Base-by-base conservation (phyloP, 768 basidiomycete genomes). In the Amanita subjunquillea region DNA sequence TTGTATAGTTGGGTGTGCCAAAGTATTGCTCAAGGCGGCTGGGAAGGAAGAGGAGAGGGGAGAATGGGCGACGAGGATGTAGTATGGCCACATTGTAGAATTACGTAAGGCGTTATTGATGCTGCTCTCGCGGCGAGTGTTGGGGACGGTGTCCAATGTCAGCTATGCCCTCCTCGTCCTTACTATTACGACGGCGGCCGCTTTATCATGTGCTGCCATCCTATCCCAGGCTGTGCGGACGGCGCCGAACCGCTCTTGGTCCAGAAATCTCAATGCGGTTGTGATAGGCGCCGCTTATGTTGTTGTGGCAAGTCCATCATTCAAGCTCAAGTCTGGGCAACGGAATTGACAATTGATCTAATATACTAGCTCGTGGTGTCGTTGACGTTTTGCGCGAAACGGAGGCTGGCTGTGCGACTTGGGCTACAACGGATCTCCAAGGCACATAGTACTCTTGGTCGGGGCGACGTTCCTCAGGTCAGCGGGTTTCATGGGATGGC, bases 161-260 rank as follows among this genome's bases (percentile, higher is more conserved):
- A 72, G 72, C 56, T 85, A 87, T 71, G 69, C 64, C 27, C 57
- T 79, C 39, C 67, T 84, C 25, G 65, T 80, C 7, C 62, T 82
- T 36, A 53, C 75, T 39, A 72, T 75, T 4, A 67, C 73, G 22
- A 75, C 78, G 40, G 76, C 81, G 42, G 68, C 77, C 36, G 78
- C 79, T 29, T 69, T 87, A 17, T 87, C 85, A 4, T 82, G 80
- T 58, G 67, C 77, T 2, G 76, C 80, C 0, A 69, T 89, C 50
- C 73, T 89, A 48, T 79, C 81, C 0, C 87, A 90, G 62, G 85
- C 87, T 0, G 80, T 86, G 17, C 74, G 86, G 48, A 85, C 79
- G 0, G 72, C 84, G 2, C 76, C 76, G 2, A 67, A 63, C 41
- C 68, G 65, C 55, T 71, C 76, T 8, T 85, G 81, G 78, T 63